Evolutionary conservation across 257 asterid species (phyloP).

Genomic region (Echium plantagineum): DNA sequence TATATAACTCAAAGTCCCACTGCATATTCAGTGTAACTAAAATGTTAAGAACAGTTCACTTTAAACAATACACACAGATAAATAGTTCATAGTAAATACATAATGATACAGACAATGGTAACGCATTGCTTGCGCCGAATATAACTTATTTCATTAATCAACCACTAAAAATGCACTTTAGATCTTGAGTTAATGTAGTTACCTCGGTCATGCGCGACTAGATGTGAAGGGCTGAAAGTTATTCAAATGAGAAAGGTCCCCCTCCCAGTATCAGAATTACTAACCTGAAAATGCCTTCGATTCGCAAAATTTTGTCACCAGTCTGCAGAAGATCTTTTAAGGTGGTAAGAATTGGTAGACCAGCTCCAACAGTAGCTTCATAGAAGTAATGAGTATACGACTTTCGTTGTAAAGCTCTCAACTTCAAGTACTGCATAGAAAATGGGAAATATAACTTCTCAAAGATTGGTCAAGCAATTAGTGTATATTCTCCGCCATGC

Average conservation of each 20-base stretch:
- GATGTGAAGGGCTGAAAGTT: background rate
- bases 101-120: background rate
- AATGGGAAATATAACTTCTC: slow-evolving; percentile 3
- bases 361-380: slow-evolving; percentile 99
- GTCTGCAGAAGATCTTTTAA: slow-evolving; percentile 94
- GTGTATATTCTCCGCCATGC: background rate
- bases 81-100: no score
- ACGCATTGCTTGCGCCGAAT: background rate
- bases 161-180: no score
- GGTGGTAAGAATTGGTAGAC: slow-evolving; percentile 91
- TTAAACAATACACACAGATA: background rate
- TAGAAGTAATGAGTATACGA: slow-evolving; percentile 93
- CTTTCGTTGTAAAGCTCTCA: slow-evolving; percentile 89
- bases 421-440: slow-evolving; percentile 65
- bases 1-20: slow-evolving; percentile 95
- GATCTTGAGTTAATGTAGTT: no score
- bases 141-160: no score
- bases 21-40: slow-evolving; percentile 26
- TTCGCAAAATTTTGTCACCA: slow-evolving; percentile 77
- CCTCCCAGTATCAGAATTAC: slow-evolving; percentile 7
- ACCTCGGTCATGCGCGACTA: background rate
- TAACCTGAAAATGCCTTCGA: slow-evolving; percentile 98
- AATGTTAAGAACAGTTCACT: slow-evolving; percentile 1
- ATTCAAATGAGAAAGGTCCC: background rate
- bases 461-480: background rate